These are phyloP conservation scores for Mariannaea sp. DNA, from an alignment of 2,329 filamentous ascomycete species.

Conservation along the genomic window DNA sequence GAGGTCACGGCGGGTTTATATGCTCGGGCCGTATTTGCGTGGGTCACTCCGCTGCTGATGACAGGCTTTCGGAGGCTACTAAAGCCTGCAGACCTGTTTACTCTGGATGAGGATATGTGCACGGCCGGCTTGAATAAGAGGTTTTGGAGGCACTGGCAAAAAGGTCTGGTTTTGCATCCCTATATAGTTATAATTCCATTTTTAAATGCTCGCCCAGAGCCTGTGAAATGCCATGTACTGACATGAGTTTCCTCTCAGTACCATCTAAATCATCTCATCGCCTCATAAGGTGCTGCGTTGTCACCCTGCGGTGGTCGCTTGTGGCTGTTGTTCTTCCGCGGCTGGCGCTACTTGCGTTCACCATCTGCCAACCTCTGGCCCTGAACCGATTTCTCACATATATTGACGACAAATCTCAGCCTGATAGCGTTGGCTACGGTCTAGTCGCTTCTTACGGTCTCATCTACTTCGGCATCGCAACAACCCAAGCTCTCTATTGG, in stretches of 20 bases:
- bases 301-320: slow-evolving; percentile 38
- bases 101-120: slow-evolving; percentile 42
- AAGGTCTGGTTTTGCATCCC: slow-evolving; percentile 26
- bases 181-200: slow-evolving; percentile 24
- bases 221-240: slow-evolving; percentile 22
- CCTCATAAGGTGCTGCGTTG: slow-evolving; percentile 38
- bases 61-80: slow-evolving; percentile 45
- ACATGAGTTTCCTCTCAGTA: slow-evolving; percentile 28
- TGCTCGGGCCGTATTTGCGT: slow-evolving; percentile 45
- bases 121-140: slow-evolving; percentile 37
- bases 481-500: slow-evolving; percentile 41
- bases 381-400: slow-evolving; percentile 42
- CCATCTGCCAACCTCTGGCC: slow-evolving; percentile 45
- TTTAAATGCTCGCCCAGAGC: slow-evolving; percentile 9
- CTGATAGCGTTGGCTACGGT: slow-evolving; percentile 38
- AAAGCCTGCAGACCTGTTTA: slow-evolving; percentile 42
- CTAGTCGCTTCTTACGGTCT: slow-evolving; percentile 43
- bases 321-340: slow-evolving; percentile 40
- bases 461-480: slow-evolving; percentile 40
- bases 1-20: slow-evolving; percentile 47
- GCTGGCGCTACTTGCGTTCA: slow-evolving; percentile 42
- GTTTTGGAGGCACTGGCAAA: slow-evolving; percentile 41
- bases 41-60: slow-evolving; percentile 45
- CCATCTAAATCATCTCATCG: slow-evolving; percentile 27
- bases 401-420: slow-evolving; percentile 34